These are phyloP conservation scores for Iris macrosiphon DNA, from an alignment of 106 monocot genomes.

Conservation along the genomic window DNA sequence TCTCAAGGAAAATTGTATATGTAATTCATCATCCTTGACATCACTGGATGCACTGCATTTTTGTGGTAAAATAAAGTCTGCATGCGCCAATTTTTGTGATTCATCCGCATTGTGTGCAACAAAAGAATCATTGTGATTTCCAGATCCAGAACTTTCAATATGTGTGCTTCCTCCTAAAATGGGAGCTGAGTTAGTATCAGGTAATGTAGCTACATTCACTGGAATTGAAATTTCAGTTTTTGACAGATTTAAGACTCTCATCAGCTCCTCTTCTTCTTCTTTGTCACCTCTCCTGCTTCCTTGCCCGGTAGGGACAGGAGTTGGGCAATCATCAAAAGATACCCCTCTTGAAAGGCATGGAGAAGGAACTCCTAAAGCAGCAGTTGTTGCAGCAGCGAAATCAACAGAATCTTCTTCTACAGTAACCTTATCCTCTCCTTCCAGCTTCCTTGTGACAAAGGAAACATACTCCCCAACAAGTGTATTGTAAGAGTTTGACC, in stretches of 20 bases:
- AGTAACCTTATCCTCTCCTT: slow-evolving; percentile 12
- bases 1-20: slow-evolving; percentile 7
- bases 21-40: slow-evolving; percentile 14
- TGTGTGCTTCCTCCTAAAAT: slow-evolving; percentile 10
- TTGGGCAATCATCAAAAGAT: slow-evolving; percentile 59
- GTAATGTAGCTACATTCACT: slow-evolving; percentile 5
- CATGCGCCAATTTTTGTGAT: slow-evolving; percentile 16
- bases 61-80: slow-evolving; percentile 9
- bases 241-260: slow-evolving; percentile 63
- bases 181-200: slow-evolving; percentile 9
- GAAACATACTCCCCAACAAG: slow-evolving; percentile 81
- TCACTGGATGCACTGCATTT: slow-evolving; percentile 8
- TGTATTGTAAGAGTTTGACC: slow-evolving; percentile 86
- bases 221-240: slow-evolving; percentile 26
- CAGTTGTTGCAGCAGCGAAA: slow-evolving; percentile 91
- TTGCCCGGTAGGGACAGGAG: slow-evolving; percentile 16
- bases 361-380: slow-evolving; percentile 72
- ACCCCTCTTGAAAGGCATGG: slow-evolving; percentile 62
- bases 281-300: slow-evolving; percentile 48
- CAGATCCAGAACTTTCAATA: slow-evolving; percentile 11
- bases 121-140: slow-evolving; percentile 11
- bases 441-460: slow-evolving; percentile 35
- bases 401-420: slow-evolving; percentile 64
- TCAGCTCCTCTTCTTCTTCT: slow-evolving; percentile 75
- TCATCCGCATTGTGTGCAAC: slow-evolving; percentile 6